Evolutionary conservation across 176 grass and related monocot species (phyloP), one percentile per base, ranked within the genome.

Genomic region (Cenchrus fungigraminus): DNA sequence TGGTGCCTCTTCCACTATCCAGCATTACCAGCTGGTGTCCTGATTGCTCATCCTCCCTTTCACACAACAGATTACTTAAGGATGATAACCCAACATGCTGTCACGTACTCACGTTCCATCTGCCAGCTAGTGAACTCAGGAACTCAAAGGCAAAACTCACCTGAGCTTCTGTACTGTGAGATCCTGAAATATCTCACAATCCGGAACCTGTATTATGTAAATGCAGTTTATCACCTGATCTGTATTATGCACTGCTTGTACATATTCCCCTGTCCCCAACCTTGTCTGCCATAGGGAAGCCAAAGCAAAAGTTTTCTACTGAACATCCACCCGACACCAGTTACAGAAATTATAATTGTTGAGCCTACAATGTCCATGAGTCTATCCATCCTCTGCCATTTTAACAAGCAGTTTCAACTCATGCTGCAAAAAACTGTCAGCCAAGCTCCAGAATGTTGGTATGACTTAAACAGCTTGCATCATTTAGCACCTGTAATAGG

Each of bases 401-500:
- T 64, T 4, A 74, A 44, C 37, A 83, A 53, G 62, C 51, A 67
- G 22, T 70, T 46, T 31, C 60, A 59, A 7, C n/a, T 77, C 45
- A 71, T 46, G 14, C 12, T 46, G 56, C 66, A 81, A 74, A 81
- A 65, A 22, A 45, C 49, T 32, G 75, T 46, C 55, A 34, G 6
- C 20, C 56, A 22, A 57, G 20, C 54, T 40, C 29, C 7, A 53
- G 28, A 34, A 78, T 20, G 19, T 77, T 9, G 13, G 14, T 51
- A 54, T 76, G 53, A 37, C 57, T 54, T 16, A 12, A 13, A 65
- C 8, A 70, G 55, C 34, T 85, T 77, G 50, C 31, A 22, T 17
- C 55, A 82, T 77, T 82, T 55, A 56, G 44, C 63, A 82, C 72
- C 74, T 86, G 65, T 60, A 65, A 77, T 68, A 70, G 1, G 67